These are phyloP conservation scores for Wickerhamiella brachini DNA, from an alignment of 805 yeast species.

Conservation along the genomic window DNA sequence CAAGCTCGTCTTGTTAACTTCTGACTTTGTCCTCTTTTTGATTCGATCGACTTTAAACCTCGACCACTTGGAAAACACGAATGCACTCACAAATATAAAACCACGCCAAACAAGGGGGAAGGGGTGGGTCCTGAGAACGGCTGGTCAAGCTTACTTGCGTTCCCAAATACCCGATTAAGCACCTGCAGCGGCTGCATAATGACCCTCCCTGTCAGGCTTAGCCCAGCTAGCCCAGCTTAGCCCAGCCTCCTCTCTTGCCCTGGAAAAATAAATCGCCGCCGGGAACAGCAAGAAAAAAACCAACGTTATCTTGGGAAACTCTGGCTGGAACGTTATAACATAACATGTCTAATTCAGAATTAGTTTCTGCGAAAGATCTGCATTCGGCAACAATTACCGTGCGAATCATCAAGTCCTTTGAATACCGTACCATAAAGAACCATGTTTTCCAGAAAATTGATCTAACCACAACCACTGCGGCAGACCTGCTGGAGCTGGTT, in stretches of 20 bases:
- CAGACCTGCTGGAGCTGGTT: slow-evolving; percentile 43
- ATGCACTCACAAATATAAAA: no score
- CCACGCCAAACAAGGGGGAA: background rate
- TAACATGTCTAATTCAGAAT: background rate
- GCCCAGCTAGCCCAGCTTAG: background rate
- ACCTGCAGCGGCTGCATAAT: background rate
- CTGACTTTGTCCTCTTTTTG: no score
- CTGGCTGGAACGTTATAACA: background rate
- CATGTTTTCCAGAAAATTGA: slow-evolving; percentile 56
- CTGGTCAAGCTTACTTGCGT: background rate
- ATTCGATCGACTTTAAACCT: background rate
- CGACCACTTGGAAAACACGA: no score
- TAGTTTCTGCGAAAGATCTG: slow-evolving; percentile 10
- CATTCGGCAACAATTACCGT: slow-evolving; percentile 58
- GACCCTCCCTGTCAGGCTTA: background rate
- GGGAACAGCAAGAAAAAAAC: background rate
- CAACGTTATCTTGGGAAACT: background rate
- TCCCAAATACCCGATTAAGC: background rate
- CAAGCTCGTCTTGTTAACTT: background rate
- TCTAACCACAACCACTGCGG: slow-evolving; percentile 53
- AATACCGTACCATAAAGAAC: slow-evolving; percentile 76
- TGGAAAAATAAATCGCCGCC: background rate
- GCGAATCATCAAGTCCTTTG: slow-evolving; percentile 80
- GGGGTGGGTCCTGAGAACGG: background rate
- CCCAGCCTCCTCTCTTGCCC: background rate